Percentiles rank a stretch among this genome's conserved stretches.
phyloP scores from a whole-genome alignment of 1,284 basidiomycete species.

The Trichosporon inkin region DNA sequence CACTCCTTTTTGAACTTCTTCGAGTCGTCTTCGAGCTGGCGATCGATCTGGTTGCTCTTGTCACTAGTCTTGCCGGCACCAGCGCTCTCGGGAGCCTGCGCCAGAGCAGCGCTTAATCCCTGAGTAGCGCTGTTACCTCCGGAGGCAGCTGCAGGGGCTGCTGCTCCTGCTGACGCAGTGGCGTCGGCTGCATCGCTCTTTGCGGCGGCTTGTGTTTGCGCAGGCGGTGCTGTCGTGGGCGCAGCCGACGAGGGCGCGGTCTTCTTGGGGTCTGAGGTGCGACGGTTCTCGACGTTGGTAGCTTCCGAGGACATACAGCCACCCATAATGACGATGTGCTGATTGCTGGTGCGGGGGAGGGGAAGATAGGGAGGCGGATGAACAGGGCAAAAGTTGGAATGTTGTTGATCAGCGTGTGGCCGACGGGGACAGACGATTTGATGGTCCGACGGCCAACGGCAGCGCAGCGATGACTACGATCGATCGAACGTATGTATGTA shows the following conservation, averaged over 20 bases:
- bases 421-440: background rate
- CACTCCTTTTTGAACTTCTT: constrained; percentile 77
- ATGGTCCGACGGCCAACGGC: background rate
- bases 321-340: constrained; percentile 29
- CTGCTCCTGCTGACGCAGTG: constrained; percentile 24
- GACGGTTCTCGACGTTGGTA: constrained; percentile 25
- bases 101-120: constrained; percentile 39
- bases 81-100: constrained; percentile 24
- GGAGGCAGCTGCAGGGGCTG: constrained; percentile 27
- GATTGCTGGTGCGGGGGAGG: background rate
- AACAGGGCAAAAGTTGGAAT: background rate
- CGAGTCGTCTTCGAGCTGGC: constrained; percentile 56
- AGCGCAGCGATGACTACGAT: background rate
- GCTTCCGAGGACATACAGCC: constrained; percentile 37
- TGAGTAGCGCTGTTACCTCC: constrained; percentile 23
- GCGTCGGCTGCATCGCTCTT: background rate
- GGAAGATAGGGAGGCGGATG: background rate
- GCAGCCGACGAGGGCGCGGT: constrained; percentile 10
- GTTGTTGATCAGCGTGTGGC: background rate
- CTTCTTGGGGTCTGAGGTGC: constrained; percentile 18
- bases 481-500: too few species aligned
- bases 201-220: constrained; percentile 16
- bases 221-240: constrained; percentile 13
- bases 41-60: constrained; percentile 59
- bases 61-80: constrained; percentile 42